These are phyloP conservation scores for Bryum argenteum DNA, from an alignment of 225 moss, liverwort and hornwort genomes.

Conservation along the genomic window DNA sequence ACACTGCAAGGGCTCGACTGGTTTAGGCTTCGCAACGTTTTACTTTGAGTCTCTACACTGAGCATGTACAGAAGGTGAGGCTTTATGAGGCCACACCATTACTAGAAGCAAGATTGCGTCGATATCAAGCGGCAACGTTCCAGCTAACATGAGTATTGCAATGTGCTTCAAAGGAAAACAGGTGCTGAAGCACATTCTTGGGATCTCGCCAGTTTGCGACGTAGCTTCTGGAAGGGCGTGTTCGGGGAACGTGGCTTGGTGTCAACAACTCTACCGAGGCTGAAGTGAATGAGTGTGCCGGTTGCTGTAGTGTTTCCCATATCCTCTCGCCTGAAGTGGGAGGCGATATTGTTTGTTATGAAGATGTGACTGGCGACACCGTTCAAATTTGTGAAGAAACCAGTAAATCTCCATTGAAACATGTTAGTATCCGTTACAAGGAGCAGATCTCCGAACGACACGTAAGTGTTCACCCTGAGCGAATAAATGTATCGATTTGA, in stretches of 20 bases:
- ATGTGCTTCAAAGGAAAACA: conserved; percentile 28
- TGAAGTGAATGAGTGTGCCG: neutral
- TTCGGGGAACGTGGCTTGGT: conserved; percentile 24
- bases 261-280: neutral
- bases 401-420: neutral
- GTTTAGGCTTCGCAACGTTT: too few relatives aligned
- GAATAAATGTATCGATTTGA: neutral
- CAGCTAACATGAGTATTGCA: conserved; percentile 33
- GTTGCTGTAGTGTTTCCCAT: neutral
- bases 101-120: conserved; percentile 19
- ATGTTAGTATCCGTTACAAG: neutral
- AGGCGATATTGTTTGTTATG: neutral
- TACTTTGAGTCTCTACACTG: too few relatives aligned
- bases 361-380: neutral
- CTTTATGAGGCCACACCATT: too few relatives aligned
- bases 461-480: neutral
- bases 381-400: neutral
- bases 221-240: conserved; percentile 8
- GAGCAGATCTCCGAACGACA: neutral
- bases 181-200: conserved; percentile 35
- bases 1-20: neutral
- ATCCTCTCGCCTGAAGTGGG: neutral
- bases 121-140: conserved; percentile 21
- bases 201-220: conserved; percentile 25
- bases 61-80: neutral